Percentiles rank a stretch among this genome's conserved stretches.
phyloP scores from a whole-genome alignment of 305 asterid species.

The Plantago rigida region DNA sequence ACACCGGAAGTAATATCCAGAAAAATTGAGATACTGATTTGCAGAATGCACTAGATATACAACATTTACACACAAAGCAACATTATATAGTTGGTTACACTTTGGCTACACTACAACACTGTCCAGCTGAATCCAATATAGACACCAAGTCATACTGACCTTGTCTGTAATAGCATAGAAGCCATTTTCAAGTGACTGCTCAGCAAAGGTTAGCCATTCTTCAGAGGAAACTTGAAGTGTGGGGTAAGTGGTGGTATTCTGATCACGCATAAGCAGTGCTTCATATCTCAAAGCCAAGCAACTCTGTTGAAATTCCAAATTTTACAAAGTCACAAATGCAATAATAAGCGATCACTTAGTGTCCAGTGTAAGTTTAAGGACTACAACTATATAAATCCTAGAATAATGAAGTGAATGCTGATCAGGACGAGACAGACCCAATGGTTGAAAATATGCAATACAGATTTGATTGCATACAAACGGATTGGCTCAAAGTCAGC shows the following conservation, averaged over 20 bases:
- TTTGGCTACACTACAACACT: background rate
- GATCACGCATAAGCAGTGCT: constrained; percentile 70
- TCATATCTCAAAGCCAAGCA: constrained; percentile 86
- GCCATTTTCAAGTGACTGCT: constrained; percentile 59
- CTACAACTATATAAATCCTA: background rate
- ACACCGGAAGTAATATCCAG: too few relatives aligned
- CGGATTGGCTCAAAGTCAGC: background rate
- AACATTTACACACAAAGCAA: background rate
- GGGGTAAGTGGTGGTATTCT: constrained; percentile 36
- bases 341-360: background rate
- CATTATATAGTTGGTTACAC: background rate
- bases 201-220: constrained; percentile 66
- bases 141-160: constrained; percentile 33
- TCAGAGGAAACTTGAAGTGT: constrained; percentile 47
- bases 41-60: background rate
- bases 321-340: constrained; percentile 7
- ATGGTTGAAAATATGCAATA: background rate
- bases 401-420: background rate
- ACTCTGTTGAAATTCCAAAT: constrained; percentile 40
- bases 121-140: constrained; percentile 11
- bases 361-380: background rate
- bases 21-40: background rate
- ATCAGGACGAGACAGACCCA: too few relatives aligned
- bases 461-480: background rate
- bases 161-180: constrained; percentile 54